phyloP scores from a whole-genome alignment of 1,284 basidiomycete genomes.

The Porogramme epimiltina region DNA sequence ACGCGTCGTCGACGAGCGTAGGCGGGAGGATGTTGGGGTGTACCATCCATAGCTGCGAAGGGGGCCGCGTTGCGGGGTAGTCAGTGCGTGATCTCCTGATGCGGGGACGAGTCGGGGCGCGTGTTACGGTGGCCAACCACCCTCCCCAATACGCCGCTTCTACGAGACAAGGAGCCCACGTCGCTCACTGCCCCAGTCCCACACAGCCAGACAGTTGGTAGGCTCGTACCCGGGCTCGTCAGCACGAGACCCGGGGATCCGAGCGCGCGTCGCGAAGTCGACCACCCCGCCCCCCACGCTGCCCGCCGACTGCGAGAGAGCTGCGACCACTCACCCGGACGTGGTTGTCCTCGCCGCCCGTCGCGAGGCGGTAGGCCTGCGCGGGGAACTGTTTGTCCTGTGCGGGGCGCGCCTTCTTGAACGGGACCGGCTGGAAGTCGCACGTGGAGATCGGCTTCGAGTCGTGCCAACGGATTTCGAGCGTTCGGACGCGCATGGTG shows the following conservation, averaged over 20 bases:
- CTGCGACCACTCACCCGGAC: constrained; percentile 72
- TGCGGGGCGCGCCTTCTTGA: constrained; percentile 75
- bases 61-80: background rate
- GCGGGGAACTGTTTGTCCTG: constrained; percentile 60
- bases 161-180: no score
- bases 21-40: constrained; percentile 85
- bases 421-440: constrained; percentile 84
- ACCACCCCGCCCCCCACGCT: no score
- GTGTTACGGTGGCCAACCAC: background rate
- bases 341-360: constrained; percentile 96
- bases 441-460: constrained; percentile 91
- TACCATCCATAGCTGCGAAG: constrained; percentile 85
- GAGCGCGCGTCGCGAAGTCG: no score
- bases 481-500: constrained; percentile 77
- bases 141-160: background rate
- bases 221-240: no score
- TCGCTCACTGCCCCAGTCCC: no score
- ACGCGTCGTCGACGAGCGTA: constrained; percentile 55
- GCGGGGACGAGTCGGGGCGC: background rate
- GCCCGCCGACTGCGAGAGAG: no score
- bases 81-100: background rate
- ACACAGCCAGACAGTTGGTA: background rate
- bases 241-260: no score
- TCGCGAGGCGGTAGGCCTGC: constrained; percentile 88
- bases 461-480: constrained; percentile 95